Conservation (phyloP, 768 basidiomycete genomes). For the Vararia minispora region DNA sequence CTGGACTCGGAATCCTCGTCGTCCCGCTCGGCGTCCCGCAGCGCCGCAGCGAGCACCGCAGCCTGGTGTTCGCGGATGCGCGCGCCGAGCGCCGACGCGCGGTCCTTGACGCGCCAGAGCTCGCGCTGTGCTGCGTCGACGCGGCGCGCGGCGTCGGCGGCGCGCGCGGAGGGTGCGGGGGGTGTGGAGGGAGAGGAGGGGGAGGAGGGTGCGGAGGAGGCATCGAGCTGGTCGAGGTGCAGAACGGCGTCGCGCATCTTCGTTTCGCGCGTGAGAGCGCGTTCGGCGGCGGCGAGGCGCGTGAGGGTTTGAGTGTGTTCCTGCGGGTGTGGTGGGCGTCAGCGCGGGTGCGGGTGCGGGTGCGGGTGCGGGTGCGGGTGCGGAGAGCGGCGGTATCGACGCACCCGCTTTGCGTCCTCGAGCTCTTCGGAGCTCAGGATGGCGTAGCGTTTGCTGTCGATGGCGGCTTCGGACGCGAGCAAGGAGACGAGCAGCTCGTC, state of each 20-base stretch:
- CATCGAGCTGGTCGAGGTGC: conserved; percentile 61
- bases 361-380: no score
- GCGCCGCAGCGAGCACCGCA: conserved; percentile 63
- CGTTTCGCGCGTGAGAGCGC: conserved; percentile 70
- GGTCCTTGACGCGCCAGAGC: conserved; percentile 54
- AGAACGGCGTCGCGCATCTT: conserved; percentile 83
- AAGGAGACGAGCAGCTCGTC: conserved; percentile 87
- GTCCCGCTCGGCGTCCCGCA: conserved; percentile 52
- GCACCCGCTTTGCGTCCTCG: conserved; percentile 59
- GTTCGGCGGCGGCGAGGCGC: conserved; percentile 52
- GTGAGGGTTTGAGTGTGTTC: conserved; percentile 64
- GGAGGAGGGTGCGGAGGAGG: conserved; percentile 16
- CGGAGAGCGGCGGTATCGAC: conserved; percentile 34
- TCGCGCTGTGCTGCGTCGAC: conserved; percentile 65
- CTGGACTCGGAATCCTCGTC: conserved; percentile 23
- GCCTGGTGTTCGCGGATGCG: conserved; percentile 74
- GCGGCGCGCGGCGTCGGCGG: conserved; percentile 60
- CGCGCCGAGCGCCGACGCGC: conserved; percentile 48
- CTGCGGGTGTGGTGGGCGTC: conserved; percentile 26
- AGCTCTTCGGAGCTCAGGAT: conserved; percentile 67
- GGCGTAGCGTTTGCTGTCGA: conserved; percentile 79
- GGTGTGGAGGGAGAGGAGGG: not conserved
- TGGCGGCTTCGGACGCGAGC: conserved; percentile 84
- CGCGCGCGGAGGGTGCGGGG: conserved; percentile 38
- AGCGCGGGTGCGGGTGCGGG: conserved; percentile 7